Percentiles rank a stretch among this genome's conserved stretches.
phyloP scores from a whole-genome alignment of 306 rosid species.

The Sphenostylis stenocarpa region DNA sequence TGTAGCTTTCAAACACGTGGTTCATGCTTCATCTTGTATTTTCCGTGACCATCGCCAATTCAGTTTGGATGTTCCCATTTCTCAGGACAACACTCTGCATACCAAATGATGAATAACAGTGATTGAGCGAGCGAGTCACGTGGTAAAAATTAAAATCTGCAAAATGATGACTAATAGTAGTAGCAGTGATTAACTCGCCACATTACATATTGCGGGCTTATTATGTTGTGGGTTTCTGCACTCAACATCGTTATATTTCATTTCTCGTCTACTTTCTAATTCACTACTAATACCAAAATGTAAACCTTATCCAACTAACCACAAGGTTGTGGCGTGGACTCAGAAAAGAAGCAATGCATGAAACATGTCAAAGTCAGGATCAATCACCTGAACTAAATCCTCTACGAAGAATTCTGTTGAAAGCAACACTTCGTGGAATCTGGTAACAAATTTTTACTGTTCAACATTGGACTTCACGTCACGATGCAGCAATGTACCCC shows the following conservation, averaged over 20 bases:
- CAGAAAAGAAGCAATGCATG: background rate
- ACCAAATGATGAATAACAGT: background rate
- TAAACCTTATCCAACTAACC: background rate
- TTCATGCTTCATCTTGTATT: constrained; percentile 21
- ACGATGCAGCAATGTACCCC: background rate
- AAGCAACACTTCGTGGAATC: background rate
- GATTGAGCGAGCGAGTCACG: background rate
- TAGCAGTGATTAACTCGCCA: background rate
- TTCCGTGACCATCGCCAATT: constrained; percentile 33
- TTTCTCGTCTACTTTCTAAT: background rate
- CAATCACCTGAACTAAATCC: background rate
- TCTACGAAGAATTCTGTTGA: background rate
- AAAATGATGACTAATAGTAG: background rate
- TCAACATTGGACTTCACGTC: background rate
- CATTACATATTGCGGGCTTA: background rate
- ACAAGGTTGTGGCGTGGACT: background rate
- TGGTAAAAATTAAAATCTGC: constrained; percentile 21
- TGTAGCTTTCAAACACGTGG: constrained; percentile 41
- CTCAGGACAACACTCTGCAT: constrained; percentile 47
- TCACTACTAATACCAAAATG: background rate
- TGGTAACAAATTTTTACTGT: constrained; percentile 1
- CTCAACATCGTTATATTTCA: background rate
- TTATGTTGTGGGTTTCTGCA: background rate
- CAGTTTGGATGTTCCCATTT: constrained; percentile 56
- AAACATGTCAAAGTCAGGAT: constrained; percentile 3